These are phyloP conservation scores for Apophysomyces elegans DNA, from an alignment of 371 early-diverging fungal genomes.

Conservation along the genomic window DNA sequence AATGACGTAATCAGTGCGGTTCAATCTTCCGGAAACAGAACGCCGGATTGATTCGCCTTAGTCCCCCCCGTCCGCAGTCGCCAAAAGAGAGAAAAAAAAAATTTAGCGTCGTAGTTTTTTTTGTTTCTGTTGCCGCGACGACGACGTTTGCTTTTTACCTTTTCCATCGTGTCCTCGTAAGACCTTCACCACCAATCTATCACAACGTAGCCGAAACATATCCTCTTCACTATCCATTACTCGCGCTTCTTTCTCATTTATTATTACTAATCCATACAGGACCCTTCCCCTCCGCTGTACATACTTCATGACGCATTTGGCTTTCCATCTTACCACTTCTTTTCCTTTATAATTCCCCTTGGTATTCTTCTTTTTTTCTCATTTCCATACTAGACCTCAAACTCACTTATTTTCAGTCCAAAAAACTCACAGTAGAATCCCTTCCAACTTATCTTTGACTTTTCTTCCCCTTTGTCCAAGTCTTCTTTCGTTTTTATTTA, in stretches of 20 bases:
- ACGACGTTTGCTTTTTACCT: slow-evolving; percentile 1
- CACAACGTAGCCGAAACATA: slow-evolving; percentile 1
- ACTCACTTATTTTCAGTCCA: neutral
- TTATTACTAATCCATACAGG: neutral
- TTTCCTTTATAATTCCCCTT: neutral
- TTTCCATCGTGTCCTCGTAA: slow-evolving; percentile 8
- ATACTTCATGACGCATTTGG: slow-evolving; percentile 9
- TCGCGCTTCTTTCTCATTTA: neutral
- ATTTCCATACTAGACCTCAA: neutral
- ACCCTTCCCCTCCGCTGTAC: neutral
- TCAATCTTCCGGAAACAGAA: too few species aligned
- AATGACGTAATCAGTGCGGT: too few species aligned
- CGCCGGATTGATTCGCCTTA: too few species aligned
- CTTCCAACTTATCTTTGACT: neutral
- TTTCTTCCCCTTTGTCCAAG: neutral
- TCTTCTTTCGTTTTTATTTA: neutral
- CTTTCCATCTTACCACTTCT: slow-evolving; percentile 1
- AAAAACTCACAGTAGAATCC: neutral
- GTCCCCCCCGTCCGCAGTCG: neutral
- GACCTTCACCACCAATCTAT: slow-evolving; percentile 2
- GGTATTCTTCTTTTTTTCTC: neutral
- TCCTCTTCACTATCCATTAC: slow-evolving; percentile 2
- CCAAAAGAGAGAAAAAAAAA: neutral
- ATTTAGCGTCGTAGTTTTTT: neutral
- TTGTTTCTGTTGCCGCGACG: slow-evolving; percentile 5